Percentiles rank a stretch among this genome's conserved stretches.
Evolutionary conservation across 2,329 filamentous ascomycete species (phyloP).

Genomic region (Trichothecium roseum): DNA sequence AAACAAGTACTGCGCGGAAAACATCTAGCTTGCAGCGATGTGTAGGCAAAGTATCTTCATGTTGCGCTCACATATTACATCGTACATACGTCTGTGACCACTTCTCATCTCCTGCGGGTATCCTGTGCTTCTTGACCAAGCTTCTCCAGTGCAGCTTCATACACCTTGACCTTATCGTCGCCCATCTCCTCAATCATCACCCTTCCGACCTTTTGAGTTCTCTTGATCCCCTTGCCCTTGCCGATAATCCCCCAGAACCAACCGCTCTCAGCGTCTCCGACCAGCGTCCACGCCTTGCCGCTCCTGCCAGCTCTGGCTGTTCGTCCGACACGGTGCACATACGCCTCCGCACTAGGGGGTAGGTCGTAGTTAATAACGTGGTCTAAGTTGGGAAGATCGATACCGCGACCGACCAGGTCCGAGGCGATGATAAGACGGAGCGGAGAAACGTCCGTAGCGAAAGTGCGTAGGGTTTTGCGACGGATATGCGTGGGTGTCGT

Average conservation of each 20-base stretch:
- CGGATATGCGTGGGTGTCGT: slow-evolving; percentile 64
- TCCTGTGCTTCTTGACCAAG: slow-evolving; percentile 49
- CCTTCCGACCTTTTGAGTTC: slow-evolving; percentile 34
- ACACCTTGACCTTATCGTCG: slow-evolving; percentile 34
- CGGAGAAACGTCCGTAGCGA: slow-evolving; percentile 53
- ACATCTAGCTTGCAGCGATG: too few species aligned
- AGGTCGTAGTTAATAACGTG: slow-evolving; percentile 94
- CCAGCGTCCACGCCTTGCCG: slow-evolving; percentile 78
- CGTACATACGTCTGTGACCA: too few species aligned
- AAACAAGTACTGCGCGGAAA: too few species aligned
- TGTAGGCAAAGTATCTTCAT: too few species aligned
- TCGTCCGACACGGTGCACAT: slow-evolving; percentile 85
- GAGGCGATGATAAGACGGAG: slow-evolving; percentile 76
- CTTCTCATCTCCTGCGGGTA: slow-evolving; percentile 14
- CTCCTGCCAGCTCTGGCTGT: slow-evolving; percentile 71
- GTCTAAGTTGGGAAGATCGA: slow-evolving; percentile 69
- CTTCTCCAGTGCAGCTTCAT: slow-evolving; percentile 48
- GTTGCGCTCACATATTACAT: too few species aligned
- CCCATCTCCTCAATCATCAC: slow-evolving; percentile 35
- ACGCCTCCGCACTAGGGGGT: slow-evolving; percentile 68
- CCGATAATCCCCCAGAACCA: slow-evolving; percentile 90
- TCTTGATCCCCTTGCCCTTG: slow-evolving; percentile 38
- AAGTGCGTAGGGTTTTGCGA: slow-evolving; percentile 56
- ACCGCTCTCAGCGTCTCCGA: slow-evolving; percentile 69
- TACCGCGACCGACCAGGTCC: slow-evolving; percentile 83